These are phyloP conservation scores for Fusarium sp. DNA, from an alignment of 2,329 filamentous ascomycete genomes.

Conservation along the genomic window DNA sequence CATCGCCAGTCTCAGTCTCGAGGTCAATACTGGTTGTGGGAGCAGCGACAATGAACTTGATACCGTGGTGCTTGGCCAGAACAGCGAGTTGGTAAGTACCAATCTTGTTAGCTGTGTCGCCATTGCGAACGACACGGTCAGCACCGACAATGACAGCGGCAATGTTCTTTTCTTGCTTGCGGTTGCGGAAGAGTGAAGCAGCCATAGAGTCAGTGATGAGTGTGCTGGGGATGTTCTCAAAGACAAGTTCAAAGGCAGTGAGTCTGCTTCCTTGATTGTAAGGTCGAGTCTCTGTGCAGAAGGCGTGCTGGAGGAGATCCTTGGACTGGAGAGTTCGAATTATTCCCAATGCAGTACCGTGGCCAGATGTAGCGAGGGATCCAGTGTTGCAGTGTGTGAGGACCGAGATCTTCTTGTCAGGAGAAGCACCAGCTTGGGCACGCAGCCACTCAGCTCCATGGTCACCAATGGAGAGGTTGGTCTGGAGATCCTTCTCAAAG, in stretches of 20 bases:
- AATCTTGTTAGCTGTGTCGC: conserved; percentile 98
- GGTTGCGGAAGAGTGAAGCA: conserved; percentile 76
- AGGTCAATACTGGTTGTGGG: conserved; percentile 95
- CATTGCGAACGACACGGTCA: conserved; percentile 93
- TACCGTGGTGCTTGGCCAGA: conserved; percentile 84
- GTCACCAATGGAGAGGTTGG: conserved; percentile 86
- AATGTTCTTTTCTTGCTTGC: conserved; percentile 72
- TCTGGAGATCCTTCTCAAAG: conserved; percentile 83
- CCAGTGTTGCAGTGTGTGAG: conserved; percentile 98
- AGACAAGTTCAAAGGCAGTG: conserved; percentile 95
- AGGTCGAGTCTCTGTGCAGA: conserved; percentile 94
- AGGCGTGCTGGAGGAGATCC: conserved; percentile 78
- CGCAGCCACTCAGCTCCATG: conserved; percentile 86
- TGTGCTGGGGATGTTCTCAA: conserved; percentile 89
- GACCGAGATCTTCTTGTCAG: conserved; percentile 70
- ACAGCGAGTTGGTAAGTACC: conserved; percentile 94
- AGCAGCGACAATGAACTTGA: conserved; percentile 95
- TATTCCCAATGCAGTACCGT: conserved; percentile 93
- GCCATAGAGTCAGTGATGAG: conserved; percentile 98
- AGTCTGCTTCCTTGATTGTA: conserved; percentile 97
- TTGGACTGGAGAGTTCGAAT: conserved; percentile 80
- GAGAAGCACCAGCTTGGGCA: conserved; percentile 60
- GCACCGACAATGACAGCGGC: conserved; percentile 92
- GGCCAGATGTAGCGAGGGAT: conserved; percentile 95
- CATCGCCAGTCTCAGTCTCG: conserved; percentile 75